These are phyloP conservation scores for Rhodotorula glutinis DNA, from an alignment of 1,284 basidiomycete species.

Conservation along the genomic window DNA sequence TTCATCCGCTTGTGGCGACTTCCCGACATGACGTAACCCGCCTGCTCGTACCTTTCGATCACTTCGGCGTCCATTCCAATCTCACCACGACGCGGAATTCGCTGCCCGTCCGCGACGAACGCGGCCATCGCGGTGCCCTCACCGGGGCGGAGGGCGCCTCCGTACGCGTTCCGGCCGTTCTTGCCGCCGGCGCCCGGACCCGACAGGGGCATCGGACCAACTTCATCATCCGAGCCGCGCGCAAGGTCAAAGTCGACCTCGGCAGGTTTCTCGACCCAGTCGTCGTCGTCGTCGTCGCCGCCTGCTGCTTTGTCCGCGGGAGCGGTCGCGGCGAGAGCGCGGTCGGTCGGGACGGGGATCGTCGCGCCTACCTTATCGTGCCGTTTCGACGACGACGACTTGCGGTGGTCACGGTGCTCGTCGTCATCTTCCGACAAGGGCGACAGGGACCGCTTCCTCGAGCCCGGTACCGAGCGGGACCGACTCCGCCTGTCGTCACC, in stretches of 20 bases:
- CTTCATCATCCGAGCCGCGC: slow-evolving; percentile 22
- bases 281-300: slow-evolving; percentile 57
- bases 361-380: background rate
- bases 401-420: slow-evolving; percentile 15
- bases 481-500: background rate
- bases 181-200: slow-evolving; percentile 8
- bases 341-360: background rate
- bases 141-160: slow-evolving; percentile 80
- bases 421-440: slow-evolving; percentile 27
- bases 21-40: slow-evolving; percentile 98
- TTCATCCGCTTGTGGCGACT: slow-evolving; percentile 66
- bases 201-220: slow-evolving; percentile 38
- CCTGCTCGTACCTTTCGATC: slow-evolving; percentile 79
- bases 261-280: slow-evolving; percentile 67
- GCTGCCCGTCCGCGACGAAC: slow-evolving; percentile 81
- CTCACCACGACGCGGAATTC: slow-evolving; percentile 97
- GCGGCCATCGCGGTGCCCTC: slow-evolving; percentile 97
- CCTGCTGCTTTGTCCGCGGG: slow-evolving; percentile 34
- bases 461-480: background rate
- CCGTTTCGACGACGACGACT: background rate
- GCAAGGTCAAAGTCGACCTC: slow-evolving; percentile 37
- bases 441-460: slow-evolving; percentile 46
- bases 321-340: slow-evolving; percentile 35
- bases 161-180: slow-evolving; percentile 53
- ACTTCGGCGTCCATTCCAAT: slow-evolving; percentile 84